phyloP scores from a whole-genome alignment of 2,329 filamentous ascomycete species.

The Penicillium sclerotiorum region DNA sequence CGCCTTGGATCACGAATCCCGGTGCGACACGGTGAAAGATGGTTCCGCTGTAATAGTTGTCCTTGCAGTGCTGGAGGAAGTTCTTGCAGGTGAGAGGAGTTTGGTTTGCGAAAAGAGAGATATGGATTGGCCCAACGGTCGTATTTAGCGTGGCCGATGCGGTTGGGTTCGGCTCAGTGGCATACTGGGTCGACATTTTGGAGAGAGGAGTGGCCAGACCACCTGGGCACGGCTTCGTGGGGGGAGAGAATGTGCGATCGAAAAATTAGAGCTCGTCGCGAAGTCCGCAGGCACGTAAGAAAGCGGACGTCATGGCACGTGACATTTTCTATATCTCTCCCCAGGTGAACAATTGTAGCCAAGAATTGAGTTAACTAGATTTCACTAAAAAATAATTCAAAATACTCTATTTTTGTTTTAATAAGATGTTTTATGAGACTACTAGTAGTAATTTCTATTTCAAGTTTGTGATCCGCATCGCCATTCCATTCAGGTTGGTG shows the following conservation, averaged over 20 bases:
- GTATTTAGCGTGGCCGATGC: conserved; percentile 91
- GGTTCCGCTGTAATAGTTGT: conserved; percentile 92
- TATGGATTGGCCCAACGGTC: conserved; percentile 80
- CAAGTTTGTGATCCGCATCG: too few species aligned
- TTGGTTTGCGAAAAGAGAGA: conserved; percentile 95
- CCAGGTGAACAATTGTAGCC: too few species aligned
- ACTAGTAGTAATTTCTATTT: too few species aligned
- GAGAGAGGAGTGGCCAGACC: not conserved
- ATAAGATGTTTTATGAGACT: too few species aligned
- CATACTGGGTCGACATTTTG: conserved; percentile 84
- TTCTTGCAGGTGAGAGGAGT: conserved; percentile 89
- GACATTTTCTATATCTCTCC: conserved; percentile 5
- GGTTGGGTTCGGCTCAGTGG: conserved; percentile 91
- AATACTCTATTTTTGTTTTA: too few species aligned
- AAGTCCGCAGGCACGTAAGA: conserved; percentile 3
- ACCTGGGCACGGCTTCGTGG: conserved; percentile 3
- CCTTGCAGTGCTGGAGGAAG: conserved; percentile 91
- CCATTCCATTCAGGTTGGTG: too few species aligned
- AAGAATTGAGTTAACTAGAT: too few species aligned
- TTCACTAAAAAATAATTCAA: too few species aligned
- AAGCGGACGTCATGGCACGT: conserved; percentile 29
- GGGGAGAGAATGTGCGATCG: not conserved
- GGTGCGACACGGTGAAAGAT: conserved; percentile 93
- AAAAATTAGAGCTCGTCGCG: not conserved
- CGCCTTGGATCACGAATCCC: conserved; percentile 90